Evolutionary conservation across 495 filamentous ascomycete species (phyloP), one percentile per base, ranked within the genome.

Genomic region (Penicillium canescens): DNA sequence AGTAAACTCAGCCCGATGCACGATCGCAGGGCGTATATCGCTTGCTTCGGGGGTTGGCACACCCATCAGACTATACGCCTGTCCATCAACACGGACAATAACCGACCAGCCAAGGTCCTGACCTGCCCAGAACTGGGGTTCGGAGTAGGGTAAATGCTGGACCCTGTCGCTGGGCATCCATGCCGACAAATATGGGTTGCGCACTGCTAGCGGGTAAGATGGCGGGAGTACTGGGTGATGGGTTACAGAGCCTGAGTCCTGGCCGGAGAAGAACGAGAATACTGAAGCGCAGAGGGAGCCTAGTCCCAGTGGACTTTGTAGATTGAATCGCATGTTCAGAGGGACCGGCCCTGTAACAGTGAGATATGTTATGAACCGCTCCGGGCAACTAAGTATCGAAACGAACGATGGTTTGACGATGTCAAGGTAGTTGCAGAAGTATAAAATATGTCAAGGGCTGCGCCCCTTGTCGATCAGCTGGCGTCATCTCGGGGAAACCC

Each of bases 51-150:
- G 45, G 10, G 59, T 52, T 13, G 65, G 63, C 11, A 73, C 68
- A 21, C 78, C 71, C 66, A 82, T 77, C 51, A 81, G 49, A 50
- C 70, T 80, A 56, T 78, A 82, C 3, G 74, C 63, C 18, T 70
- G 65, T 13, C 70, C 77, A 60, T 78, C 67, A 11, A 82, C 67
- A 6, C 74, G 75, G 3, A 74, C 76, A 41, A 82, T 65, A 11
- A 82, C 65, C 6, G 71, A 69, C 75, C 76, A 80, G 2, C 69
- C 73, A 11, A 81, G 61, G 16, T 69, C 67, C 46, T 76, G 69
- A 3, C 78, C 77, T 3, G 64, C 64, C 78, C 79, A 81, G 54
- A 82, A 82, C 51, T 81, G 73, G 1, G 78, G 66, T 14, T 69
- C 63, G 1, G 77, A 65, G 31, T 61, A 67, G 2, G 78, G 73